These are phyloP conservation scores for Fusarium floridanum DNA, from an alignment of 2,329 filamentous ascomycete species.

Conservation along the genomic window DNA sequence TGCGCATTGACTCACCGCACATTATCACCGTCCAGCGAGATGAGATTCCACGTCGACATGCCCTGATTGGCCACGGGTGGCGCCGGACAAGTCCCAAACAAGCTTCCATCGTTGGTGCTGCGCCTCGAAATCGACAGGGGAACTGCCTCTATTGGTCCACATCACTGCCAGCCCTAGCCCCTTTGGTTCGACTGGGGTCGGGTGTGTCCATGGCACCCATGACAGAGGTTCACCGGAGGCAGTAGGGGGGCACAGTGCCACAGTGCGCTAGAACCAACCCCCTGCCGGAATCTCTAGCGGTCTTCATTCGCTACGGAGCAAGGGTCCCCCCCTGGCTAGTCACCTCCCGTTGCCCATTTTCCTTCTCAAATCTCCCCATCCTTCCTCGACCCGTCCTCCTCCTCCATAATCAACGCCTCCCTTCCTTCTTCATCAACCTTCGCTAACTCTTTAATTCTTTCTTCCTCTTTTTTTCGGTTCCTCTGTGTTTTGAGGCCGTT, in stretches of 20 bases:
- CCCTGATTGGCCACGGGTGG: conserved; percentile 38
- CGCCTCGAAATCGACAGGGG: conserved; percentile 39
- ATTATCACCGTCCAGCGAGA: conserved; percentile 46
- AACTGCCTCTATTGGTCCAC: conserved; percentile 4
- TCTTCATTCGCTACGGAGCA: conserved; percentile 26
- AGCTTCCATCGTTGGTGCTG: conserved; percentile 46
- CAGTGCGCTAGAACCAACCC: conserved; percentile 25
- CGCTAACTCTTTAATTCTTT: conserved; percentile 45
- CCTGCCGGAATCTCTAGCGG: conserved; percentile 38
- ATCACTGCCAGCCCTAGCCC: conserved; percentile 15
- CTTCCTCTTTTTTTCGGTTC: conserved; percentile 42
- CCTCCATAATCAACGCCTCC: conserved; percentile 27
- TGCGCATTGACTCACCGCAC: conserved; percentile 37
- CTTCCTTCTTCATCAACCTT: conserved; percentile 39
- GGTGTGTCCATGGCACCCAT: conserved; percentile 9
- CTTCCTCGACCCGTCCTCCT: conserved; percentile 18
- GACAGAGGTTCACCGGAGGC: too few relatives aligned
- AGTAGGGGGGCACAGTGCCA: conserved; percentile 26
- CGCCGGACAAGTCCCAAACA: conserved; percentile 36
- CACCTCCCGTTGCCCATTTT: conserved; percentile 30
- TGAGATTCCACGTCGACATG: conserved; percentile 33
- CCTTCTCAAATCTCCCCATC: conserved; percentile 40
- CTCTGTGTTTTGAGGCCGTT: conserved; percentile 42
- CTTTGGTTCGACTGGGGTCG: conserved; percentile 6
- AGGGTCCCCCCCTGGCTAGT: conserved; percentile 24